These are phyloP conservation scores for Juncus effusus DNA, from an alignment of 176 grass and related monocot species.

Conservation along the genomic window DNA sequence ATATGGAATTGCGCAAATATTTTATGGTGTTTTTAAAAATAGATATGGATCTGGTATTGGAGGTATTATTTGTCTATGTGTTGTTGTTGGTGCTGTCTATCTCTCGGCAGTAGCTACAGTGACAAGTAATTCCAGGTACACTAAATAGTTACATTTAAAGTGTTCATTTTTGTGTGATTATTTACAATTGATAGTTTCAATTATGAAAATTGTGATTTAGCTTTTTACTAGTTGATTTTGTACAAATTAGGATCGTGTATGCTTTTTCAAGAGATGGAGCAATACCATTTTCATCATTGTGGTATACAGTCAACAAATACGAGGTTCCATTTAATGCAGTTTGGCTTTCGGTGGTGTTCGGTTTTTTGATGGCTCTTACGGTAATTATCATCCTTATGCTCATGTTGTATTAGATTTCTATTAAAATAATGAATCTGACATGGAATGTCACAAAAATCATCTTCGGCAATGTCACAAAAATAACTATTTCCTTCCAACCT, in stretches of 20 bases:
- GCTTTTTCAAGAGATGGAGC: constrained; percentile 98
- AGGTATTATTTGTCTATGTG: constrained; percentile 70
- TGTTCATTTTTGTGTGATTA: background rate
- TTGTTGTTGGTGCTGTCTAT: constrained; percentile 64
- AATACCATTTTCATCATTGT: constrained; percentile 75
- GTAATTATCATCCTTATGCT: constrained; percentile 30
- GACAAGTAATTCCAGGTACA: constrained; percentile 81
- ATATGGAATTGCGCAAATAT: constrained; percentile 75
- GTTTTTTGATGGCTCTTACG: constrained; percentile 77
- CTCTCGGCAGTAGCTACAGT: constrained; percentile 82
- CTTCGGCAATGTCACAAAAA: too few species aligned
- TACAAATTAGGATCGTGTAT: constrained; percentile 57
- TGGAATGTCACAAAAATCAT: too few species aligned
- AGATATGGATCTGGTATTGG: constrained; percentile 62
- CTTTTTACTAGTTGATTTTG: background rate
- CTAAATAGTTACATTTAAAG: background rate
- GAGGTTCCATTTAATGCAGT: constrained; percentile 87
- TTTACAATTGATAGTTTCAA: background rate
- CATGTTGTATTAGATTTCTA: background rate
- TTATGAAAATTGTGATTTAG: background rate
- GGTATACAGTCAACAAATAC: constrained; percentile 83
- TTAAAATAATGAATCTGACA: too few species aligned
- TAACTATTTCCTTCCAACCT: too few species aligned
- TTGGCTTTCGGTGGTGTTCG: constrained; percentile 69
- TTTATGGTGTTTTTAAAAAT: constrained; percentile 76